These are phyloP conservation scores for Sarocladium strictum DNA, from an alignment of 2,329 filamentous ascomycete genomes.

Conservation along the genomic window DNA sequence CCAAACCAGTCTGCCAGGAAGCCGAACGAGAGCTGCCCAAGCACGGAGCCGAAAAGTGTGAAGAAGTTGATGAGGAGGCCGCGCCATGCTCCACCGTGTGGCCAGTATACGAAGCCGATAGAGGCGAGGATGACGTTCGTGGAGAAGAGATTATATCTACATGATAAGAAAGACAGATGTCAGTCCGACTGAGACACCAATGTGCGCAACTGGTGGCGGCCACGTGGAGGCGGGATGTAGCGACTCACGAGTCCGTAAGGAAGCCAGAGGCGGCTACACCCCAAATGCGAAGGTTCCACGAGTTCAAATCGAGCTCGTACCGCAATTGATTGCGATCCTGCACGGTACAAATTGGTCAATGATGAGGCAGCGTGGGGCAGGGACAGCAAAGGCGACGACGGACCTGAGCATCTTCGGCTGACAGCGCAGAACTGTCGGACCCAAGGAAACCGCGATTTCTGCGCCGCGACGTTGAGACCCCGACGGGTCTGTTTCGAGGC, in stretches of 20 bases:
- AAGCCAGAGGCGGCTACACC: conserved; percentile 49
- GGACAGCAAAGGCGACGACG: conserved; percentile 15
- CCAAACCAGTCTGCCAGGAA: conserved; percentile 49
- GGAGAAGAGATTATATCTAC: conserved; percentile 48
- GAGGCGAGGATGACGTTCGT: conserved; percentile 49
- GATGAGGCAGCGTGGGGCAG: neutral
- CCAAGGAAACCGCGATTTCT: conserved; percentile 46
- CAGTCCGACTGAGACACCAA: too few species aligned
- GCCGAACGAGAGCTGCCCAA: conserved; percentile 47
- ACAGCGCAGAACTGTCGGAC: conserved; percentile 43
- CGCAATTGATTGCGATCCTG: conserved; percentile 46
- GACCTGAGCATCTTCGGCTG: conserved; percentile 43
- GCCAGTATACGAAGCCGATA: conserved; percentile 47
- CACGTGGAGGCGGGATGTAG: neutral
- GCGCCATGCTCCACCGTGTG: conserved; percentile 36
- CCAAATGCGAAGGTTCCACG: conserved; percentile 50
- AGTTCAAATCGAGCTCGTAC: conserved; percentile 48
- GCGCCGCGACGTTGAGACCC: conserved; percentile 21
- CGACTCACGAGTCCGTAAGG: conserved; percentile 44
- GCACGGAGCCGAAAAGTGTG: conserved; percentile 41
- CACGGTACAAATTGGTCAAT: neutral
- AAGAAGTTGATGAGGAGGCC: conserved; percentile 46
- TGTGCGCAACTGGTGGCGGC: neutral
- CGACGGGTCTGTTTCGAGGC: conserved; percentile 22
- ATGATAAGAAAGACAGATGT: too few species aligned